Conservation (phyloP, 2,329 filamentous ascomycete species). For the Fusarium sp. region DNA sequence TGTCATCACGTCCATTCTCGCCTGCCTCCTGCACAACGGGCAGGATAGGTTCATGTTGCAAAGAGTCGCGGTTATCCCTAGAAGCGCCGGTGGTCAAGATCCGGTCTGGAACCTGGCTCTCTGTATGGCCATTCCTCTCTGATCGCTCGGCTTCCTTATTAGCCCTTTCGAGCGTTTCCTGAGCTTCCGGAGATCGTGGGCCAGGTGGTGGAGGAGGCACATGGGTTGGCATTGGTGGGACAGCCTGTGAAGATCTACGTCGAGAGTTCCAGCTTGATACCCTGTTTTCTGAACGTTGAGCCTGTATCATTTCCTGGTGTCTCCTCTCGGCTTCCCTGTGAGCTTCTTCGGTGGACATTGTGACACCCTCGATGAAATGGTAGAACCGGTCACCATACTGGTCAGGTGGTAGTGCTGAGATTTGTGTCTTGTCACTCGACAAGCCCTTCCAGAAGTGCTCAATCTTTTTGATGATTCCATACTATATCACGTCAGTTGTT, state of each 20-base stretch:
- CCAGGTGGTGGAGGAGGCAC: slow-evolving; percentile 58
- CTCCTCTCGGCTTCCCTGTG: slow-evolving; percentile 72
- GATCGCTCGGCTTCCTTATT: slow-evolving; percentile 54
- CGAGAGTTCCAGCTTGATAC: slow-evolving; percentile 55
- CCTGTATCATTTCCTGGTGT: slow-evolving; percentile 68
- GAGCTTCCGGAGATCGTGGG: slow-evolving; percentile 54
- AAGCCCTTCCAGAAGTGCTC: slow-evolving; percentile 98
- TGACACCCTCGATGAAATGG: slow-evolving; percentile 90
- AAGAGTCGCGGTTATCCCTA: slow-evolving; percentile 65
- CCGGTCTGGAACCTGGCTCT: slow-evolving; percentile 71
- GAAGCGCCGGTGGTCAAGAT: slow-evolving; percentile 59
- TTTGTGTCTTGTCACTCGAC: slow-evolving; percentile 83
- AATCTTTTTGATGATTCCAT: slow-evolving; percentile 92
- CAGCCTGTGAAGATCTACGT: slow-evolving; percentile 49
- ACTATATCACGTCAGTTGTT: slow-evolving; percentile 66
- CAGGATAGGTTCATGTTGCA: slow-evolving; percentile 69
- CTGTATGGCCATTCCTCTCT: slow-evolving; percentile 50
- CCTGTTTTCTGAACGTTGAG: slow-evolving; percentile 52
- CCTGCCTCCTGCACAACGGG: slow-evolving; percentile 93
- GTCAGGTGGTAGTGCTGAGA: slow-evolving; percentile 90
- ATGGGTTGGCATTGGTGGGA: slow-evolving; percentile 62
- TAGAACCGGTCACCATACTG: slow-evolving; percentile 95
- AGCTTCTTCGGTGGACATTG: slow-evolving; percentile 89
- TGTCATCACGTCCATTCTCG: slow-evolving; percentile 67
- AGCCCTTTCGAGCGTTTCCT: slow-evolving; percentile 57